Evolutionary conservation across 1,139 yeast species (phyloP), one percentile per base, ranked within the genome.

Genomic region (Ogataea hybrid): DNA sequence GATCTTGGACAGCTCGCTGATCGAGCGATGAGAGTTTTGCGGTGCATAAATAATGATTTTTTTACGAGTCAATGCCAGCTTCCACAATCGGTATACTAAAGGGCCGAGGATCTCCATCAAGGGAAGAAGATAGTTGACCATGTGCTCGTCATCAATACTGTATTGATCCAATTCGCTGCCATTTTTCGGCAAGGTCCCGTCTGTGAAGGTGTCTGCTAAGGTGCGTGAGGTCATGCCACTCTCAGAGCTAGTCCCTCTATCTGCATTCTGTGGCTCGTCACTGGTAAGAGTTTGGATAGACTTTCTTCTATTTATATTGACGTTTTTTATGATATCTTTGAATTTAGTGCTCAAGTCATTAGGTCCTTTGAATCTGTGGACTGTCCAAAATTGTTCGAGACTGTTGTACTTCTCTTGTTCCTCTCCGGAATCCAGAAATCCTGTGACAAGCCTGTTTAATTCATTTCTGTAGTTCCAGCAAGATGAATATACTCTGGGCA

Each of bases 41-140:
- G 57, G 53, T 3, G 54, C 44, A 50, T 84, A 72, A 5, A 88
- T 61, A 9, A 88, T 49, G 8, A 88, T 70, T 30, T 81, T 70
- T 48, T 81, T 75, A 16, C 94, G 68, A 23, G 84, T 59, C 27
- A 89, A 61, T 5, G 83, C 75, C 28, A 81, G 71, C 59, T 84
- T 85, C 81, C 86, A 87, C 5, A 85, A 61, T 20, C 76, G 76
- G 56, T 84, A 86, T 2, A 84, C 68, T 36, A 84, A 64, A 0
- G 96, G 95, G 0, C 96, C 96, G 44, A 84, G 66, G 6, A 63
- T 59, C 30, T 73, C 69, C 37, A 84, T 58, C 30, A 81, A 62
- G 8, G 66, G 60, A 3, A 75, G 70, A 14, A 81, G 61, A 9
- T 72, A 65, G 31, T 70, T 65, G 17, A 81, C 64, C 47, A 80